Base-by-base conservation (phyloP, 2,329 filamentous ascomycete genomes). In the Curvularia lunata region DNA sequence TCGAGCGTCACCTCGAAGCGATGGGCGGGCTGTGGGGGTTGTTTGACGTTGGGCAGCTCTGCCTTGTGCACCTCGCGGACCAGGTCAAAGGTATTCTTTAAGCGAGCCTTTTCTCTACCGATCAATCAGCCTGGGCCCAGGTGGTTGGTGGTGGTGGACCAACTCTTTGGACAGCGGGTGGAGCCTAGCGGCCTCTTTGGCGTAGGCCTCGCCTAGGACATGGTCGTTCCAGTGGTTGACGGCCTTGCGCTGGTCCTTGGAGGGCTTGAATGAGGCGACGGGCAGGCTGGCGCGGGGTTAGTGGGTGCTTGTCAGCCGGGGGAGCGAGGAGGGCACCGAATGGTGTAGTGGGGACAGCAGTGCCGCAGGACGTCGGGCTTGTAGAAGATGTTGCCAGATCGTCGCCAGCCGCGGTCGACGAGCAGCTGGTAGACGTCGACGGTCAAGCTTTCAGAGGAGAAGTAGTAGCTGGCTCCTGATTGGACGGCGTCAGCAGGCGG, bases 321-420 rank as follows among this genome's bases (percentile, higher is more conserved):
- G 21, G n/a, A 23, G 21, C 23, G 18, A 45, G 10, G 27, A 38
- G 49, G 37, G 51, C 66, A 81, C 80, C 80, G 86, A 52, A 95
- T 88, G 1, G 90, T 92, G 75, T 94, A 98, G 72, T 97, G 92
- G 43, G 93, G 92, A 75, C 95, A 99, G 71, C 95, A 99, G 61
- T 92, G 91, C 55, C 87, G 83, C 57, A 84, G 84, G 68, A 91
- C 88, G 75, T 95, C 89, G 13, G 91, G 91, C 59, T 91, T 87
- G 77, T 95, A 95, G 48, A 95, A 80, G 8, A 92, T 80, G 27
- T 79, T 86, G 16, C 83, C 83, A 38, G 82, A 84, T 64, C 90
- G 84, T 75, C 91, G 88, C 90, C 90, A 95, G 61, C 88, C 90
- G 63, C 89, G 85, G 75, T 92, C 86, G 43, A 94, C 79, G 37